A percentile compares a stretch with the other conserved stretches of the same genome.
Conservation (phyloP, 306 rosid genomes). For the Crataegus laevigata region DNA sequence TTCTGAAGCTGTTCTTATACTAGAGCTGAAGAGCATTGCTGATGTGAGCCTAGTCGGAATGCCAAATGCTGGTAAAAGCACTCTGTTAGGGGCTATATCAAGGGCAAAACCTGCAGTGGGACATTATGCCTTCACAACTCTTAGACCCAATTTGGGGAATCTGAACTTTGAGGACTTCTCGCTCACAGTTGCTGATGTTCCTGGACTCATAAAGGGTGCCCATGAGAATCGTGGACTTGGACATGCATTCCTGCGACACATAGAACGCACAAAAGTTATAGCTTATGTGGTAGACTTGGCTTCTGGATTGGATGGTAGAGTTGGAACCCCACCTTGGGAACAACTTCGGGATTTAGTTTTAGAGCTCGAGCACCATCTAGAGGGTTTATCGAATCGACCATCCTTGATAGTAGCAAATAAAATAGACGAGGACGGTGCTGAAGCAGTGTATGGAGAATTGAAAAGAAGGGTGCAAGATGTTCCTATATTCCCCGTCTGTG, state of each 20-base stretch:
- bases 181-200: constrained; percentile 86
- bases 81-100: constrained; percentile 81
- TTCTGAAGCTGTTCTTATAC: constrained; percentile 57
- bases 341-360: constrained; percentile 64
- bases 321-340: constrained; percentile 89
- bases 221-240: constrained; percentile 85
- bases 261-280: constrained; percentile 81
- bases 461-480: constrained; percentile 60
- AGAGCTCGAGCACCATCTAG: constrained; percentile 84
- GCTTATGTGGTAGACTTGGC: constrained; percentile 87
- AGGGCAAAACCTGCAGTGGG: constrained; percentile 79
- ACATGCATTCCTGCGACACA: constrained; percentile 86
- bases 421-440: constrained; percentile 84
- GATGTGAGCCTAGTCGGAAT: constrained; percentile 93
- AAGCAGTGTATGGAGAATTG: constrained; percentile 53
- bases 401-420: constrained; percentile 83
- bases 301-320: constrained; percentile 63
- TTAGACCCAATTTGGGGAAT: constrained; percentile 84
- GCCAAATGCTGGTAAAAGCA: constrained; percentile 99
- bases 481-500: constrained; percentile 74
- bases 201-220: constrained; percentile 91
- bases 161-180: constrained; percentile 73
- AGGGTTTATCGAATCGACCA: constrained; percentile 70
- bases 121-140: constrained; percentile 90
- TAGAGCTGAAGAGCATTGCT: constrained; percentile 90